A percentile compares a stretch with the other conserved stretches of the same genome.
Evolutionary conservation across 129 eudicot genomes (phyloP).

Genomic region (Ambrosia trifida): DNA sequence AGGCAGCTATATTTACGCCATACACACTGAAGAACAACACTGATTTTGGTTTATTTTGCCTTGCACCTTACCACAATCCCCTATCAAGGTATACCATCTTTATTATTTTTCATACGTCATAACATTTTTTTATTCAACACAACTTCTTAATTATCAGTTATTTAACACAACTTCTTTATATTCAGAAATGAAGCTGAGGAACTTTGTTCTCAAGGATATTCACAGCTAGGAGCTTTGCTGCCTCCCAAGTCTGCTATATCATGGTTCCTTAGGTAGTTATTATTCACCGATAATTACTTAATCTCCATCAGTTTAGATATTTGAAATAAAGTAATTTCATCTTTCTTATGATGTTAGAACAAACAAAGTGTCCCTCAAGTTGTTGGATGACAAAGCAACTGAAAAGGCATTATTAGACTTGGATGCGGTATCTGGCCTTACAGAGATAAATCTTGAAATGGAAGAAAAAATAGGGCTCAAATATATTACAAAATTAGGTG

Average conservation of each 20-base stretch:
- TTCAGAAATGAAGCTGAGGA: constrained; percentile 73
- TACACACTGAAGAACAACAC: constrained; percentile 82
- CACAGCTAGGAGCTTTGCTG: constrained; percentile 63
- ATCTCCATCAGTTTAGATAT: neutral
- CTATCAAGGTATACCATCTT: constrained; percentile 49
- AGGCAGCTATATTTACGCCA: constrained; percentile 82
- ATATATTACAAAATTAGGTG: constrained; percentile 66
- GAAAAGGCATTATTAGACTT: constrained; percentile 61
- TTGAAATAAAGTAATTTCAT: neutral
- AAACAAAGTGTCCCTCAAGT: constrained; percentile 63
- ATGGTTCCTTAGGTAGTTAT: constrained; percentile 82
- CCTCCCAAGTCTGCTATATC: constrained; percentile 76
- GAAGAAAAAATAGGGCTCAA: constrained; percentile 52
- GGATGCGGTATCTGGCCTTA: constrained; percentile 89
- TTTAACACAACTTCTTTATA: constrained; percentile 1
- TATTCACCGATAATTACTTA: constrained; percentile 1
- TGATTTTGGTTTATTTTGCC: constrained; percentile 62
- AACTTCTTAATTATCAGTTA: constrained; percentile 38
- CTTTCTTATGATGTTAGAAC: constrained; percentile 40
- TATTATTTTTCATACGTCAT: constrained; percentile 13
- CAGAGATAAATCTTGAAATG: constrained; percentile 74
- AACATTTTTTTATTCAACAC: neutral
- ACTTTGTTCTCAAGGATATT: constrained; percentile 46
- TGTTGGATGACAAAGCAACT: constrained; percentile 61
- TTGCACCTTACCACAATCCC: constrained; percentile 60